These are phyloP conservation scores for Didymellaceae sp. DNA, from an alignment of 2,329 filamentous ascomycete species.

Conservation along the genomic window DNA sequence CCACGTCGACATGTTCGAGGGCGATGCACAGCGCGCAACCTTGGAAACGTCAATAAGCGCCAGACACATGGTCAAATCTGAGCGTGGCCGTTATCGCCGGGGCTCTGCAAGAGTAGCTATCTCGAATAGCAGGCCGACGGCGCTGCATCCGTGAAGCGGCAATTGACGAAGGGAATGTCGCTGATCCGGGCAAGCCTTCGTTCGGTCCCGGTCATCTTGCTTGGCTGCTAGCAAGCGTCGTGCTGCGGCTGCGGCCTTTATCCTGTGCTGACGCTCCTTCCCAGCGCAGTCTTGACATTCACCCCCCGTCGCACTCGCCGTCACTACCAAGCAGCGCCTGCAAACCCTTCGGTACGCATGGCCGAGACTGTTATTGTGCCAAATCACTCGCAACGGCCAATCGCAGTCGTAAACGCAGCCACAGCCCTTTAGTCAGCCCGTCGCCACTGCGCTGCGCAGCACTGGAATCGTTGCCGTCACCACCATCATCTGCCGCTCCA, in stretches of 20 bases:
- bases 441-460: slow-evolving; percentile 32
- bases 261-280: slow-evolving; percentile 12
- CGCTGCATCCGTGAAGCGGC: slow-evolving; percentile 14
- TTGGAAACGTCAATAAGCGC: slow-evolving; percentile 1
- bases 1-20: neutral
- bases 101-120: neutral
- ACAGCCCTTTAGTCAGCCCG: slow-evolving; percentile 21
- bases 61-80: neutral
- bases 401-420: slow-evolving; percentile 19
- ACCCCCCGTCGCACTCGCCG: slow-evolving; percentile 16
- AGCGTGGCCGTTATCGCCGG: neutral
- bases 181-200: slow-evolving; percentile 16
- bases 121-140: slow-evolving; percentile 4
- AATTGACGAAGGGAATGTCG: slow-evolving; percentile 13
- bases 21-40: slow-evolving; percentile 16
- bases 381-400: slow-evolving; percentile 23
- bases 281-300: slow-evolving; percentile 13
- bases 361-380: slow-evolving; percentile 22
- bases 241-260: slow-evolving; percentile 15
- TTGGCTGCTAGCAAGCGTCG: slow-evolving; percentile 16
- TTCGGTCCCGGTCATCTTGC: slow-evolving; percentile 12
- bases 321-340: slow-evolving; percentile 17
- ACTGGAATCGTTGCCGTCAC: slow-evolving; percentile 36
- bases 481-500: slow-evolving; percentile 19
- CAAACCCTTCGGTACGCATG: slow-evolving; percentile 31